Conservation (phyloP, 306 rosid genomes). For the Fagus sylvatica region DNA sequence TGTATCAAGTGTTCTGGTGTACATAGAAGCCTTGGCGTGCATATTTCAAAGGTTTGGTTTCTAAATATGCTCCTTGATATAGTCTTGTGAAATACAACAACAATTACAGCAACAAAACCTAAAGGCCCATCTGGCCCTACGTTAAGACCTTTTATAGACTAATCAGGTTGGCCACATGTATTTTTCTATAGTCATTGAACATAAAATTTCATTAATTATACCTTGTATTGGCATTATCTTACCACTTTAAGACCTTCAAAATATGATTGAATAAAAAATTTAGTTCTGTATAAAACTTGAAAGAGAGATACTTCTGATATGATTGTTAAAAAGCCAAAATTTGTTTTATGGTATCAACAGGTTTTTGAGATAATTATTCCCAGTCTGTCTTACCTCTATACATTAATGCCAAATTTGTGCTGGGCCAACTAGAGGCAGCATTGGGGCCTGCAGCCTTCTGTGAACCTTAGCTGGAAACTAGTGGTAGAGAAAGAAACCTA, state of each 20-base stretch:
- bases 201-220: too few species aligned
- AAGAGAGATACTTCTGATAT: neutral
- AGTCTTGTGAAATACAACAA: slow-evolving; percentile 9
- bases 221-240: neutral
- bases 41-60: slow-evolving; percentile 77
- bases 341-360: neutral
- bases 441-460: neutral
- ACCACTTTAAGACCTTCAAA: neutral
- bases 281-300: neutral
- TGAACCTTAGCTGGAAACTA: neutral
- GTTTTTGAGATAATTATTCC: neutral
- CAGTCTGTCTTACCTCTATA: neutral
- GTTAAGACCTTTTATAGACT: too few species aligned
- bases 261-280: neutral
- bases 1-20: slow-evolving; percentile 96
- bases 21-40: slow-evolving; percentile 95
- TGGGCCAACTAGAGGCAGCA: neutral
- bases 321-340: neutral
- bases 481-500: neutral
- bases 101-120: neutral
- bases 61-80: slow-evolving; percentile 3
- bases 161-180: too few species aligned
- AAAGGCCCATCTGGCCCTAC: too few species aligned
- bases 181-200: too few species aligned
- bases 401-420: neutral